Percentiles rank a stretch among this genome's conserved stretches.
Evolutionary conservation across 352 stramenopile genomes (phyloP).

Genomic region (Albugo candida): DNA sequence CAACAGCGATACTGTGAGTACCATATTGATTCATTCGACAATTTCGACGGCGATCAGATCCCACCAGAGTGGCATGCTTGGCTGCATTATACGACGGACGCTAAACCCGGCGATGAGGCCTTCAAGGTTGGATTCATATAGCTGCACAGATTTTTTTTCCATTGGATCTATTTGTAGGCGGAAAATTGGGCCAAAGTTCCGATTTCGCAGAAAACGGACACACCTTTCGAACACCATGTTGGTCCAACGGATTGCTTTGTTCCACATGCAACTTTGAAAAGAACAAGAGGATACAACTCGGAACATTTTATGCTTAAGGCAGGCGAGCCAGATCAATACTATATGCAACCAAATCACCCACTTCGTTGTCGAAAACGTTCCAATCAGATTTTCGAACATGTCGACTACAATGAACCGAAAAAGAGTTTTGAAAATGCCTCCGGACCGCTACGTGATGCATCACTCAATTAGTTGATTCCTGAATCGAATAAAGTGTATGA

Average conservation of each 20-base stretch:
- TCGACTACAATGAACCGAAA: constrained; percentile 73
- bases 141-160: constrained; percentile 1
- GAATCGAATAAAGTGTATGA: too few species aligned
- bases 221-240: constrained; percentile 50
- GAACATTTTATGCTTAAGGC: constrained; percentile 37
- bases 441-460: constrained; percentile 20
- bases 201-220: constrained; percentile 31
- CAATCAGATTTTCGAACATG: constrained; percentile 36
- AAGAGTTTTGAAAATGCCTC: constrained; percentile 17
- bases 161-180: constrained; percentile 14
- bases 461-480: too few species aligned
- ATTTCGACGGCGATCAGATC: constrained; percentile 62
- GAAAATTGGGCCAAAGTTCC: constrained; percentile 46
- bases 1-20: constrained; percentile 75
- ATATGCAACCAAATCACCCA: constrained; percentile 56
- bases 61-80: constrained; percentile 71
- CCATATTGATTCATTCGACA: constrained; percentile 53
- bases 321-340: constrained; percentile 61
- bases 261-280: constrained; percentile 58
- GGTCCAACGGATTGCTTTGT: constrained; percentile 41
- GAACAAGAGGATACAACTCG: constrained; percentile 59
- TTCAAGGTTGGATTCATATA: constrained; percentile 25
- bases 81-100: constrained; percentile 69
- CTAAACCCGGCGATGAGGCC: constrained; percentile 24
- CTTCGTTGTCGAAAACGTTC: constrained; percentile 46